Percentiles rank a stretch among this genome's conserved stretches.
Conservation (phyloP, 345 rosid genomes). For the Raphanus sativus region DNA sequence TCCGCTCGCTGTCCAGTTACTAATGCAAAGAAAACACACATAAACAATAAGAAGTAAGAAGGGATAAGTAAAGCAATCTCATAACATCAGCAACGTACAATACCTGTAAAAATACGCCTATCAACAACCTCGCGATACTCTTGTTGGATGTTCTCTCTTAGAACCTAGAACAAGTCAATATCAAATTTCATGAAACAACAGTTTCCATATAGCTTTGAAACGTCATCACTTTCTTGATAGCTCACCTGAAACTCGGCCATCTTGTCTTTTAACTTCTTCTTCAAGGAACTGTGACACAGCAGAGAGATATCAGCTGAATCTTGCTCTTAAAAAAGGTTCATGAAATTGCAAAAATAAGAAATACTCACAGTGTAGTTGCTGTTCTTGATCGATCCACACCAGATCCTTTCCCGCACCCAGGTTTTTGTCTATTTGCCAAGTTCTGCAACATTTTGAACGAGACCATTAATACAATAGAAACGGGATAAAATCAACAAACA, state of each 20-base stretch:
- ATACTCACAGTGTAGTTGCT: constrained; percentile 74
- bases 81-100: background rate
- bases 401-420: constrained; percentile 89
- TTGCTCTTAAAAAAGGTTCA: background rate
- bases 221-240: background rate
- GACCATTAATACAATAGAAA: background rate
- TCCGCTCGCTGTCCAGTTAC: constrained; percentile 42
- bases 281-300: constrained; percentile 56
- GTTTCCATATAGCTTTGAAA: background rate
- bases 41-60: background rate
- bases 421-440: constrained; percentile 75
- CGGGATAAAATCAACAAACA: background rate
- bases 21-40: constrained; percentile 24
- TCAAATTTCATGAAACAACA: background rate
- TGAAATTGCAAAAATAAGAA: background rate
- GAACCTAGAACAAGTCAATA: constrained; percentile 48
- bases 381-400: constrained; percentile 87
- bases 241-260: constrained; percentile 91
- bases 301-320: constrained; percentile 1
- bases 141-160: constrained; percentile 79
- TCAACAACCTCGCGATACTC: constrained; percentile 92
- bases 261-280: constrained; percentile 46
- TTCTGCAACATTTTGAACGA: constrained; percentile 46
- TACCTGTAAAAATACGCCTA: constrained; percentile 88
- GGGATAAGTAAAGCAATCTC: background rate